Base-by-base conservation (phyloP, 129 eudicot species). In the Heracleum sosnowskyi region DNA sequence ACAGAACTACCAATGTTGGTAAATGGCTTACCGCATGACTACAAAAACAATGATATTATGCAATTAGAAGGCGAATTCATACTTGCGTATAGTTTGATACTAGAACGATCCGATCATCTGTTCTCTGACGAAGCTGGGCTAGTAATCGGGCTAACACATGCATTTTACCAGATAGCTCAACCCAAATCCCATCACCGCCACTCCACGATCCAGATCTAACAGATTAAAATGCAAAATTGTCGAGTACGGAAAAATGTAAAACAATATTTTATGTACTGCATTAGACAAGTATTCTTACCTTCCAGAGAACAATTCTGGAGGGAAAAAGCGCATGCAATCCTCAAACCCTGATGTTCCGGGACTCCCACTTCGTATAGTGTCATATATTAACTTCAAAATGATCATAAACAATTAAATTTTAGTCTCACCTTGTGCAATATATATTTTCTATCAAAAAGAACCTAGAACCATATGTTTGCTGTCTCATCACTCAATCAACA, bases 1-100 rank as follows among this genome's bases (percentile, higher is more conserved):
- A 20, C 11, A 20, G 4, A n/a, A 57, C 28, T 57, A 11, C 1
- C 13, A 9, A 57, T 22, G 5, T 57, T 57, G 33, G 66, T n/a
- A 57, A 57, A 57, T 57, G 31, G 15, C 33, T 57, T 33, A 57
- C 29, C 3, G 5, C 33, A 34, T 35, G 44, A 13, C 12, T 39
- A 22, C 29, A 39, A n/a, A 15, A 11, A 72, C 35, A n/a, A 40
- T 20, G 34, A 41, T 69, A 70, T 20, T 37, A 70, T 24, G 15
- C 31, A 18, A 16, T 9, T 36, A 20, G 2, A 24, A 70, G 47
- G 46, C 37, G 7, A 17, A 24, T 72, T 72, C 47, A 6, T 55
- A 96, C 97, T 95, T 92, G 97, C 36, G 99, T 96, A 77, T 96
- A 96, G 88, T 96, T 96, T 83, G 99, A 96, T 79, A 96, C 99